Evolutionary conservation across 2,329 filamentous ascomycete genomes (phyloP).

Genomic region (Monascus ruber): DNA sequence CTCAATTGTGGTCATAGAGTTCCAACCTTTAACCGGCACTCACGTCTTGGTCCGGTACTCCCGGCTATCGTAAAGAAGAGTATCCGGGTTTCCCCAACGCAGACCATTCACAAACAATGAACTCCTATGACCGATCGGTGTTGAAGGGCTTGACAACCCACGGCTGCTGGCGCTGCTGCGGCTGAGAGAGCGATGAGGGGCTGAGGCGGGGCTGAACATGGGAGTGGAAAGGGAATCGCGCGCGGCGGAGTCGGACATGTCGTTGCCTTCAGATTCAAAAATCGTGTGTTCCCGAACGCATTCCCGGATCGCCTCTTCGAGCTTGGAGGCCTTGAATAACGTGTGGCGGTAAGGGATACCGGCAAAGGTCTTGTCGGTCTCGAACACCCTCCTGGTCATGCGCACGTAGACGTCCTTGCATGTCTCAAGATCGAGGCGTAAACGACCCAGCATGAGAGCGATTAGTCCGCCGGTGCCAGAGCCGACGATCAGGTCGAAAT

Average conservation of each 20-base stretch:
- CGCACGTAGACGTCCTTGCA: slow-evolving; percentile 96
- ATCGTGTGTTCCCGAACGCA: slow-evolving; percentile 78
- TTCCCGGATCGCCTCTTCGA: slow-evolving; percentile 87
- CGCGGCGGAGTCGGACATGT: slow-evolving; percentile 38
- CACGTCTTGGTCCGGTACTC: slow-evolving; percentile 85
- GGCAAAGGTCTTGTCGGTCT: slow-evolving; percentile 95
- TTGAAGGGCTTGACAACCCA: slow-evolving; percentile 50
- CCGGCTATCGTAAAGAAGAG: slow-evolving; percentile 73
- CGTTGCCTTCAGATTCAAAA: slow-evolving; percentile 72
- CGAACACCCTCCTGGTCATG: slow-evolving; percentile 87
- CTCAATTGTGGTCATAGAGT: slow-evolving; percentile 5
- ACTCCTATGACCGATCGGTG: slow-evolving; percentile 44
- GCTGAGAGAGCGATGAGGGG: slow-evolving; percentile 54
- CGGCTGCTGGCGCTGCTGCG: slow-evolving; percentile 76
- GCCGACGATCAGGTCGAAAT: slow-evolving; percentile 94
- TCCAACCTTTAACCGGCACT: slow-evolving; percentile 27
- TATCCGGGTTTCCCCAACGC: slow-evolving; percentile 70
- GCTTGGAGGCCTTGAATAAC: slow-evolving; percentile 88
- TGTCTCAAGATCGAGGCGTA: slow-evolving; percentile 85
- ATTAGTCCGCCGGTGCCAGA: slow-evolving; percentile 94
- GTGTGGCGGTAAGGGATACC: slow-evolving; percentile 92
- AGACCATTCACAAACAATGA: slow-evolving; percentile 33
- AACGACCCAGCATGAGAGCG: slow-evolving; percentile 86
- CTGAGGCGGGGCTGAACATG: slow-evolving; percentile 30
- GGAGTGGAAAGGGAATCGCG: slow-evolving; percentile 38